Evolutionary conservation across 176 grass and related monocot genomes (phyloP).

Genomic region (Chrysopogon serrulatus): DNA sequence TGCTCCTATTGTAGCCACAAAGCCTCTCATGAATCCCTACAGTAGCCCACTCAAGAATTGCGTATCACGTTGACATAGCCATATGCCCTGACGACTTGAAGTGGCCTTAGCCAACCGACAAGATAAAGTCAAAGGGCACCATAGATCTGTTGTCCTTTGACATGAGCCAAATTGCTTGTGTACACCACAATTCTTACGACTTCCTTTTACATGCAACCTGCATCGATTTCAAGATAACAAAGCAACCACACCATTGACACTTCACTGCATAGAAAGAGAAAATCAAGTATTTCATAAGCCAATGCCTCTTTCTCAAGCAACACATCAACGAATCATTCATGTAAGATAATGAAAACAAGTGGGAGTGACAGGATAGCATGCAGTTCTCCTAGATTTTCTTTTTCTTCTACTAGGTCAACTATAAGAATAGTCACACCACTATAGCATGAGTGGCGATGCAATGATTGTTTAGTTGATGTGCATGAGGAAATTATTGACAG

Average conservation of each 20-base stretch:
- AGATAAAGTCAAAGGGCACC: constrained; percentile 85
- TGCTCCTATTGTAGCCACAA: constrained; percentile 35
- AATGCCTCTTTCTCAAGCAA: constrained; percentile 5
- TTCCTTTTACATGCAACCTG: constrained; percentile 12
- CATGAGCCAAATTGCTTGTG: constrained; percentile 23
- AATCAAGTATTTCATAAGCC: neutral
- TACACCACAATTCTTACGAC: constrained; percentile 9
- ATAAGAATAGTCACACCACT: constrained; percentile 66
- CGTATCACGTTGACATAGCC: constrained; percentile 35
- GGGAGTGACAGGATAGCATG: constrained; percentile 36
- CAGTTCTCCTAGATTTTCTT: constrained; percentile 21
- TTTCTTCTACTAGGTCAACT: constrained; percentile 73
- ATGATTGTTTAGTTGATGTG: constrained; percentile 51
- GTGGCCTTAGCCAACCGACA: constrained; percentile 69
- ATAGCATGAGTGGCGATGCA: constrained; percentile 40
- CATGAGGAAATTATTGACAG: constrained; percentile 14
- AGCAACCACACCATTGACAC: neutral
- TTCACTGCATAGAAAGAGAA: neutral
- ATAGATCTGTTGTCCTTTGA: constrained; percentile 11
- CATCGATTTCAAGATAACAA: constrained; percentile 13
- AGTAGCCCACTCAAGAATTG: constrained; percentile 27
- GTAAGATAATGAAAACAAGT: constrained; percentile 42
- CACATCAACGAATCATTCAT: constrained; percentile 17
- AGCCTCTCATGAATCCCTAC: constrained; percentile 35
- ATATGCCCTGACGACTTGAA: constrained; percentile 24